Conservation (phyloP, 495 filamentous ascomycete genomes). For the Ramalina intermedia region DNA sequence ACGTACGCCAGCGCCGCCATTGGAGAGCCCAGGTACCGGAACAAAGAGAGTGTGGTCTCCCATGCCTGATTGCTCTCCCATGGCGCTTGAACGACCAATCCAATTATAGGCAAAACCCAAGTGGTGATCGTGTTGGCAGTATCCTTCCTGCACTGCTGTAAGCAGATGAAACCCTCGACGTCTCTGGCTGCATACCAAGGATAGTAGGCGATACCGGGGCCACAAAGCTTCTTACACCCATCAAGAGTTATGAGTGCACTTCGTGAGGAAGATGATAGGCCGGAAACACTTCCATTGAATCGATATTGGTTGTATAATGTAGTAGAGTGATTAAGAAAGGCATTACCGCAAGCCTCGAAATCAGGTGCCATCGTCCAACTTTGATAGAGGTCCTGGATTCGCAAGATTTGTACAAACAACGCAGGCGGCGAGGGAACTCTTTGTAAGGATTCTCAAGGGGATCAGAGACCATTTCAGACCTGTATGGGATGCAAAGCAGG, state of each 20-base stretch:
- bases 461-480: no score
- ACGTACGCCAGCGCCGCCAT: conserved; percentile 27
- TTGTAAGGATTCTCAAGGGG: no score
- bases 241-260: conserved; percentile 8
- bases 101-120: conserved; percentile 31
- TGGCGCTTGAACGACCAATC: conserved; percentile 30
- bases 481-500: no score
- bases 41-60: conserved; percentile 21
- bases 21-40: conserved; percentile 27
- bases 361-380: conserved; percentile 2
- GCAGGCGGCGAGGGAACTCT: no score
- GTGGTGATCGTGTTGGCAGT: conserved; percentile 27
- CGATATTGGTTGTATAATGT: conserved; percentile 5
- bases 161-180: neutral
- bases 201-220: conserved; percentile 18
- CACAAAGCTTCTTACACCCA: conserved; percentile 23
- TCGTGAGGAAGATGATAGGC: neutral
- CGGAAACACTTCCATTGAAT: conserved; percentile 6
- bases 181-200: neutral
- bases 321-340: conserved; percentile 2
- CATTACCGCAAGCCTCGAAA: conserved; percentile 4
- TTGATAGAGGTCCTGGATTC: no score
- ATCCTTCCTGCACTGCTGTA: conserved; percentile 21
- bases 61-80: conserved; percentile 31
- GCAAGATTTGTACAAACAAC: no score